These are phyloP conservation scores for Sicyos baderoa DNA, from an alignment of 306 rosid genomes.

Conservation along the genomic window DNA sequence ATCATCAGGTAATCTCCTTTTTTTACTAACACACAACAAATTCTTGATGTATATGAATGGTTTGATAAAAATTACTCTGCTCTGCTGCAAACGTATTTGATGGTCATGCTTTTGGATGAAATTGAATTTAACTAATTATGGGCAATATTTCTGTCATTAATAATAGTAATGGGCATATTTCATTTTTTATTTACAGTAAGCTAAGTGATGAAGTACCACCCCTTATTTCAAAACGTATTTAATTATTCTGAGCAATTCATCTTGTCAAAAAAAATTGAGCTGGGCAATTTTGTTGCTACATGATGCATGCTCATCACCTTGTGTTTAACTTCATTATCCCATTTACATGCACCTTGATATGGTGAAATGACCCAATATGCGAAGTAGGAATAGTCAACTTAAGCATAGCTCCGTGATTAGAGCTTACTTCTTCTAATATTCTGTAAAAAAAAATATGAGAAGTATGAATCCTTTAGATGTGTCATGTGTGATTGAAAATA, in stretches of 20 bases:
- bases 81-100: neutral
- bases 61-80: neutral
- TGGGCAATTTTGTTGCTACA: neutral
- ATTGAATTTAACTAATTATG: neutral
- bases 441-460: neutral
- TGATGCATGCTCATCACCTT: neutral
- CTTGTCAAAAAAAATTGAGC: too few relatives aligned
- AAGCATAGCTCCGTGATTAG: neutral
- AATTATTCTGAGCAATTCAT: too few relatives aligned
- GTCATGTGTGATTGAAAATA: neutral
- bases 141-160: neutral
- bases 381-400: neutral
- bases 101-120: neutral
- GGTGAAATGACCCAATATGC: neutral
- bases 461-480: neutral
- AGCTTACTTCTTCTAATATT: neutral
- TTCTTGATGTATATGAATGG: neutral
- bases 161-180: neutral
- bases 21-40: conserved; percentile 11
- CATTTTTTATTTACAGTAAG: neutral
- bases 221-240: neutral
- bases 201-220: conserved; percentile 15
- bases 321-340: neutral
- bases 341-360: too few relatives aligned
- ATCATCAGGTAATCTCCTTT: conserved; percentile 66